These are phyloP conservation scores for Spathaspora passalidarum DNA, from an alignment of 805 yeast species.

Conservation along the genomic window DNA sequence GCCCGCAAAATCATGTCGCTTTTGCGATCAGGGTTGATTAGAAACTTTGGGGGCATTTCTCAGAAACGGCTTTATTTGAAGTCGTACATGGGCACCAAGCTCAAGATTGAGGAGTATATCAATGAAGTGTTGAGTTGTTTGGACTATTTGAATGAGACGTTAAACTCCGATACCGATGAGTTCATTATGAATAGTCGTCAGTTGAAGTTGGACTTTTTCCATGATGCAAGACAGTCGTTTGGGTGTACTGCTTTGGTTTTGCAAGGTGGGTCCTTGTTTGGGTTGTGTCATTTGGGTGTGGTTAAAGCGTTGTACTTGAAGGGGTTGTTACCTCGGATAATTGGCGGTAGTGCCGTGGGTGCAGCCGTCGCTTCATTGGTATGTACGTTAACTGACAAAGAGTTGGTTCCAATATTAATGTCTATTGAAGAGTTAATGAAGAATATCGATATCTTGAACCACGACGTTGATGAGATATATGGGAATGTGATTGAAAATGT, in stretches of 20 bases:
- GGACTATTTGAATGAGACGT: slow-evolving; percentile 51
- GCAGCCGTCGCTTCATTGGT: slow-evolving; percentile 87
- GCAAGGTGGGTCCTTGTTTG: slow-evolving; percentile 95
- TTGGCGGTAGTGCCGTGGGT: slow-evolving; percentile 92
- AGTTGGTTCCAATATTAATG: slow-evolving; percentile 48
- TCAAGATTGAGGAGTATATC: slow-evolving; percentile 82
- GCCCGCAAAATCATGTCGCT: slow-evolving; percentile 57
- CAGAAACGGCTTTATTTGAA: slow-evolving; percentile 75
- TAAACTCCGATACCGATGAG: slow-evolving; percentile 25
- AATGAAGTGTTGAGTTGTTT: slow-evolving; percentile 71
- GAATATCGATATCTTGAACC: slow-evolving; percentile 45
- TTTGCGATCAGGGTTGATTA: slow-evolving; percentile 75
- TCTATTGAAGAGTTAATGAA: slow-evolving; percentile 40
- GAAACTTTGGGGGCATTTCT: slow-evolving; percentile 91
- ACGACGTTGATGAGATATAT: slow-evolving; percentile 55
- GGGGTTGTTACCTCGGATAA: slow-evolving; percentile 75
- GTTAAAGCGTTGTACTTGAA: slow-evolving; percentile 76
- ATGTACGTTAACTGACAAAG: slow-evolving; percentile 69
- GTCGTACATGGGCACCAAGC: slow-evolving; percentile 84
- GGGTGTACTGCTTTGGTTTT: slow-evolving; percentile 88
- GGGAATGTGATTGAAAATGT: slow-evolving; percentile 75
- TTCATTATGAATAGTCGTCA: slow-evolving; percentile 49
- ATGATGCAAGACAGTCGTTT: slow-evolving; percentile 79
- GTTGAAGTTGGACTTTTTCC: slow-evolving; percentile 71
- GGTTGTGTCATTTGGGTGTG: slow-evolving; percentile 91